A percentile compares a stretch with the other conserved stretches of the same genome.
These are phyloP conservation scores for Wickerhamiella pararugosa DNA, from an alignment of 1,139 yeast genomes.

Conservation along the genomic window DNA sequence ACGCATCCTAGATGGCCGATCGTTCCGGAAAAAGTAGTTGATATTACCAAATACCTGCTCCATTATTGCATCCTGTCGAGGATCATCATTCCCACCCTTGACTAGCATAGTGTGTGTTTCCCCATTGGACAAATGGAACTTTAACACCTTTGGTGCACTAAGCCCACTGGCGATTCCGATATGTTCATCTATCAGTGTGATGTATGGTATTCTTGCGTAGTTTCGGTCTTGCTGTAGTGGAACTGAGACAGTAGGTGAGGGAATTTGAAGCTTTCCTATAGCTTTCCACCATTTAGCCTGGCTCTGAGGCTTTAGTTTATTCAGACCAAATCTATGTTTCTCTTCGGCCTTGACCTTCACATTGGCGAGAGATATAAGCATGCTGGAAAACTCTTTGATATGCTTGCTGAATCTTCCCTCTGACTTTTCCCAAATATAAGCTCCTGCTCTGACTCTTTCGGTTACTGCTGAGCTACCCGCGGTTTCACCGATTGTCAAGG, in stretches of 20 bases:
- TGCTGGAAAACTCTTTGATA: constrained; percentile 5
- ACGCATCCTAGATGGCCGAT: constrained; percentile 42
- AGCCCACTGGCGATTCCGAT: constrained; percentile 62
- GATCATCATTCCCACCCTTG: constrained; percentile 81
- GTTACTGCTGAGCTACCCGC: not conserved
- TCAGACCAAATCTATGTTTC: not conserved
- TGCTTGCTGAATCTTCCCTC: not conserved
- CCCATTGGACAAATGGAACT: constrained; percentile 44
- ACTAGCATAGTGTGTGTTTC: constrained; percentile 40
- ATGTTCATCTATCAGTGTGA: constrained; percentile 32
- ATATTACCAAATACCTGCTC: constrained; percentile 90
- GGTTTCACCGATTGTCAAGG: constrained; percentile 12
- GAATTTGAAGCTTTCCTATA: constrained; percentile 35
- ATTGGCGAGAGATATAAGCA: constrained; percentile 5
- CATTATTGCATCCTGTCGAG: constrained; percentile 94
- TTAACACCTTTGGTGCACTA: constrained; percentile 70
- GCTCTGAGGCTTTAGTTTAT: constrained; percentile 10
- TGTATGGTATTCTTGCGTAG: constrained; percentile 36
- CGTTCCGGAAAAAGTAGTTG: constrained; percentile 45
- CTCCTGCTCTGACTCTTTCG: not conserved
- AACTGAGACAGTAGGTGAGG: constrained; percentile 52
- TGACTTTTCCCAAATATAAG: constrained; percentile 1
- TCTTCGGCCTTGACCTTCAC: not conserved
- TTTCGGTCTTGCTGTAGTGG: constrained; percentile 30
- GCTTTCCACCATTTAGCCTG: constrained; percentile 37